These are phyloP conservation scores for Globisporangium sylvaticum DNA, from an alignment of 352 stramenopile genomes.

Conservation along the genomic window DNA sequence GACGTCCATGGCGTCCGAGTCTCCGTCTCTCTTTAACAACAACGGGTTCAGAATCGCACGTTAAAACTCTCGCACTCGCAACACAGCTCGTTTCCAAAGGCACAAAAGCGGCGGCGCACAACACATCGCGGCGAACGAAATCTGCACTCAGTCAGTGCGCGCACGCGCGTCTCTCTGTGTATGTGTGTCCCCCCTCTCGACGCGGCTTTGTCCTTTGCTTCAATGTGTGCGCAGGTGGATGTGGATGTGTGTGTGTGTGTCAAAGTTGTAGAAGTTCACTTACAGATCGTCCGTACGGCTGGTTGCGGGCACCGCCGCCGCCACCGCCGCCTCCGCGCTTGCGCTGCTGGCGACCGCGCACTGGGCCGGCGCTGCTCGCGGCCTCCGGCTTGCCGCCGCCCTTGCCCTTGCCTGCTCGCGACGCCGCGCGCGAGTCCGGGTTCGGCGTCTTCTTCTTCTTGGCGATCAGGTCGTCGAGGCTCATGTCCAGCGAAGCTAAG, in stretches of 20 bases:
- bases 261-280: constrained; percentile 25
- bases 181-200: constrained; percentile 4
- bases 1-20: constrained; percentile 58
- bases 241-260: neutral
- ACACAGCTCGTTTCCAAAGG: no score
- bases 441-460: constrained; percentile 66
- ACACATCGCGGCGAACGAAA: constrained; percentile 1
- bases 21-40: constrained; percentile 21
- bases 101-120: neutral
- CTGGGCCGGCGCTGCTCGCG: constrained; percentile 29
- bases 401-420: constrained; percentile 19
- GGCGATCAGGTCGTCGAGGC: constrained; percentile 76
- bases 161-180: neutral
- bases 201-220: neutral
- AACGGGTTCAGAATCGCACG: constrained; percentile 13
- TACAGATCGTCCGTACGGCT: constrained; percentile 75
- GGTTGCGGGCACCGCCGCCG: constrained; percentile 28
- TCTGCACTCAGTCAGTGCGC: neutral
- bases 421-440: constrained; percentile 44
- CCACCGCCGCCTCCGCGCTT: constrained; percentile 21
- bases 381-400: constrained; percentile 13
- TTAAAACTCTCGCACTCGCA: constrained; percentile 7
- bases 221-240: neutral
- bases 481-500: constrained; percentile 81
- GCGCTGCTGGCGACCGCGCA: constrained; percentile 30